Conservation (phyloP, 805 yeast species). For the Starmerella apicola region DNA sequence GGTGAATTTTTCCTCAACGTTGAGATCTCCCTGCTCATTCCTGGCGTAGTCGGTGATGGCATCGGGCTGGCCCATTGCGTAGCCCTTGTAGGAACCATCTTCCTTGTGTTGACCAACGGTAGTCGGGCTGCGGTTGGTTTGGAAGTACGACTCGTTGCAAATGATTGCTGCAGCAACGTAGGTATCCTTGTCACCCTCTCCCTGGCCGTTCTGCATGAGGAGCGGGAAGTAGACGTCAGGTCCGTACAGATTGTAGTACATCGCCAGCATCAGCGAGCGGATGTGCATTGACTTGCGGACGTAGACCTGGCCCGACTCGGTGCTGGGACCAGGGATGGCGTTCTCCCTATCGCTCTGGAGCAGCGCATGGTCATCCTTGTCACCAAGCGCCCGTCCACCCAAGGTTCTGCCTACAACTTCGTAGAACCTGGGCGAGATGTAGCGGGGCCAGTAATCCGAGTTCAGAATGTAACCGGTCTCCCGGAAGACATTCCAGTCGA, state of each 20-base stretch:
- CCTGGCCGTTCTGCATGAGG: slow-evolving; percentile 49
- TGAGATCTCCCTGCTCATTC: slow-evolving; percentile 5
- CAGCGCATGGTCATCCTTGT: slow-evolving; percentile 27
- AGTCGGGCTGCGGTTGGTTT: slow-evolving; percentile 31
- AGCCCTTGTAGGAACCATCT: slow-evolving; percentile 16
- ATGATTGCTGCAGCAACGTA: slow-evolving; percentile 61
- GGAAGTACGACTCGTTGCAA: slow-evolving; percentile 44
- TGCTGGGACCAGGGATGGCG: slow-evolving; percentile 52
- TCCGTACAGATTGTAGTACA: slow-evolving; percentile 56
- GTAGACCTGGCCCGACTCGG: slow-evolving; percentile 58
- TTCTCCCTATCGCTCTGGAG: slow-evolving; percentile 48
- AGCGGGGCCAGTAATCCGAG: slow-evolving; percentile 86
- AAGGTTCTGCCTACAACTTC: slow-evolving; percentile 49
- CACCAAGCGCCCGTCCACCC: slow-evolving; percentile 29
- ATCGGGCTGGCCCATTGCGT: slow-evolving; percentile 55
- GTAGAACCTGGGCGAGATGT: slow-evolving; percentile 63
- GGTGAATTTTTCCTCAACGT: slow-evolving; percentile 5
- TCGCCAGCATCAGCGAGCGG: slow-evolving; percentile 42
- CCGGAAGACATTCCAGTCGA: slow-evolving; percentile 44
- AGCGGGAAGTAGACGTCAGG: slow-evolving; percentile 48
- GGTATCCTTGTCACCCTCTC: slow-evolving; percentile 79
- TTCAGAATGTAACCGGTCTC: slow-evolving; percentile 46
- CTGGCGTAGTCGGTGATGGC: slow-evolving; percentile 45
- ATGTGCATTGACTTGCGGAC: slow-evolving; percentile 48
- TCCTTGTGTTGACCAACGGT: slow-evolving; percentile 27